Evolutionary conservation across 75 land plant genomes (phyloP).

Genomic region (Selaginella moellendorffii): DNA sequence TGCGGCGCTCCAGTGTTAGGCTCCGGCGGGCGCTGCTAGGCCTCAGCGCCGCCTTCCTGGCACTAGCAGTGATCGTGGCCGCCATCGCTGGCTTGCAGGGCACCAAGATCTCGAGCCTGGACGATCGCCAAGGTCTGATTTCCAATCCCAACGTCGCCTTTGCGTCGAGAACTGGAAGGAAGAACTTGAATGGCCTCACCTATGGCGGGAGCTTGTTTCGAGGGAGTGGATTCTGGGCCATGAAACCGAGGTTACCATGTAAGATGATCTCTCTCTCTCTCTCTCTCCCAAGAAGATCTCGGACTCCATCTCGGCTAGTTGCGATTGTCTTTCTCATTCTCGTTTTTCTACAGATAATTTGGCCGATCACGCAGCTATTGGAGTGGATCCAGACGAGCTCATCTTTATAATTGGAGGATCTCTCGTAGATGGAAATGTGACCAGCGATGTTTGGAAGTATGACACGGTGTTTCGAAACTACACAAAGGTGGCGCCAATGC

Average conservation of each 20-base stretch:
- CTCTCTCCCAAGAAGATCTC: no score
- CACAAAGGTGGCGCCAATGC: slow-evolving; percentile 23
- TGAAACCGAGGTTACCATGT: slow-evolving; percentile 15
- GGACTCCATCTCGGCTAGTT: no score
- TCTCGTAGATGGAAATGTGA: slow-evolving; percentile 12
- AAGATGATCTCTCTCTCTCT: neutral
- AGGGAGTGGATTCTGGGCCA: slow-evolving; percentile 36
- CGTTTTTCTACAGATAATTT: neutral
- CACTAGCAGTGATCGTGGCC: no score
- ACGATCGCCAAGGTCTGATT: neutral
- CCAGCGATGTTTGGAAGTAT: slow-evolving; percentile 22
- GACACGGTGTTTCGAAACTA: slow-evolving; percentile 26
- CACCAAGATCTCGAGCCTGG: slow-evolving; percentile 8
- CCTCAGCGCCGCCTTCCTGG: no score
- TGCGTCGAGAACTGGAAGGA: slow-evolving; percentile 4
- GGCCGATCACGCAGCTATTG: slow-evolving; percentile 27
- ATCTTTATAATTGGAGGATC: slow-evolving; percentile 26
- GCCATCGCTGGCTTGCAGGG: slow-evolving; percentile 23
- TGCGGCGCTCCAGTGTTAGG: no score
- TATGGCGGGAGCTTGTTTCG: slow-evolving; percentile 37
- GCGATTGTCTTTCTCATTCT: no score
- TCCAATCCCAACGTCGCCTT: slow-evolving; percentile 22
- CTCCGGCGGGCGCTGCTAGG: no score
- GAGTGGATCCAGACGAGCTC: slow-evolving; percentile 7
- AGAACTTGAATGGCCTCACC: slow-evolving; percentile 14